Evolutionary conservation across 2,329 filamentous ascomycete genomes (phyloP), one percentile per base, ranked within the genome.

Genomic region (Diplocarpon mali): DNA sequence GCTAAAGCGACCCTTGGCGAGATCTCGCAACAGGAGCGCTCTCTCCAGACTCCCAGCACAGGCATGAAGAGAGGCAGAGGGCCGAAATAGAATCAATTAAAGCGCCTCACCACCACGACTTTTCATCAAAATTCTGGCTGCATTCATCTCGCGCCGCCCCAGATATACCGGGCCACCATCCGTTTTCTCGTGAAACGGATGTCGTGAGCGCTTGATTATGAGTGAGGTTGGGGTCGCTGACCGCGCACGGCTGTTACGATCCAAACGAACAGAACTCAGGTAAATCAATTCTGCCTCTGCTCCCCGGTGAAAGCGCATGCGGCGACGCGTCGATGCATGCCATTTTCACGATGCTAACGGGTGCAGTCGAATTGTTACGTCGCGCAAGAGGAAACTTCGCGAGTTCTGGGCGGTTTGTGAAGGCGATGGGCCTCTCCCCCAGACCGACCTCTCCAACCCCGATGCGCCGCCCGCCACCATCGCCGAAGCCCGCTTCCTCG

Each of bases 301-400:
- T 15, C 42, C 42, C 31, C 31, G 40, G 50, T 28, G 44, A 52
- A 51, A 53, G 54, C 56, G 57, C 59, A 44, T 49, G 40, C 7
- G 32, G 16, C 13, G 38, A 42, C 49, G 50, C 51, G 49, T 57
- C 48, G 47, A 56, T 53, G 44, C 45, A 52, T 55, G 35, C 46
- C 42, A 34, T 38, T 53, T 44, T 47, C 36, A 53, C 24, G 28
- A 44, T 58, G 48, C 54, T 60, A 63, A 65, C 50, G 17, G 51
- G 50, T 55, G 48, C 62, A 83, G 79, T 68, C 72, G 75, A 75
- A 80, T 83, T 75, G 77, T 84, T 72, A 75, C 74, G 67, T 86
- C 84, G 73, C 83, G 85, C 67, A 92, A 93, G 77, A 81, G 86
- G 67, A 93, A 93, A 73, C 75, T 95, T 64, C 82, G 83, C 65